Base-by-base conservation (phyloP, 768 basidiomycete genomes). In the Favolaschia claudopus region DNA sequence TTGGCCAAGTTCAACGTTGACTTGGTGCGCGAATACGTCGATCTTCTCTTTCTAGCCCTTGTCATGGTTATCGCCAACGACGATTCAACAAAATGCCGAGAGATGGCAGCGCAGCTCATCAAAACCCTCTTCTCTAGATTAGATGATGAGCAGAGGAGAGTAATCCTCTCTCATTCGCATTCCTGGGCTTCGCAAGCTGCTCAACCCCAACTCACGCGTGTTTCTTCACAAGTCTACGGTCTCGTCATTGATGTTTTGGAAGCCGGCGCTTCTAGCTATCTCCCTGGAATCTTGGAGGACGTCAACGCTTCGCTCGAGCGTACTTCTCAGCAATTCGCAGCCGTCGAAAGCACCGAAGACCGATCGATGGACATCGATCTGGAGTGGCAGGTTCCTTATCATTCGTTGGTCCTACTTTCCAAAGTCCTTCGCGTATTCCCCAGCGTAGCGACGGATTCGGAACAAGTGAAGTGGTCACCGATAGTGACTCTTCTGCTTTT, bases 41-140 rank as follows among this genome's bases (percentile, higher is more conserved):
- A 97, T 68, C 81, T 97, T 63, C 81, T 99, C 44, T 98, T 98
- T 70, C 87, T 97, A 15, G 88, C 92, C 0, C 82, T 99, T 24
- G 92, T 96, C 36, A 91, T 98, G 87, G 92, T 91, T 25, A 75
- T 98, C 29, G 95, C 95, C 27, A 99, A 99, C 69, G 97, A 99
- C 70, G 90, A 92, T 34, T 95, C 96, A 7, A 77, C 91, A 31
- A 89, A 91, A 68, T 98, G 95, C 69, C 84, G 95, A 25, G 92
- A 91, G 72, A 91, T 93, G 86, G 94, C 94, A 0, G 89, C 91
- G 2, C 85, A 86, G 34, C 80, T 98, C 40, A 83, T 96, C 76
- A 91, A 93, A 73, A 81, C 74, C 31, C 84, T 99, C 17, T 87
- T 95, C 67, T 70, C 72, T 15, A 83, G 91, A 10, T 76, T 97